phyloP scores from a whole-genome alignment of 2,329 filamentous ascomycete genomes.

The Mycosphaerella sp. region DNA sequence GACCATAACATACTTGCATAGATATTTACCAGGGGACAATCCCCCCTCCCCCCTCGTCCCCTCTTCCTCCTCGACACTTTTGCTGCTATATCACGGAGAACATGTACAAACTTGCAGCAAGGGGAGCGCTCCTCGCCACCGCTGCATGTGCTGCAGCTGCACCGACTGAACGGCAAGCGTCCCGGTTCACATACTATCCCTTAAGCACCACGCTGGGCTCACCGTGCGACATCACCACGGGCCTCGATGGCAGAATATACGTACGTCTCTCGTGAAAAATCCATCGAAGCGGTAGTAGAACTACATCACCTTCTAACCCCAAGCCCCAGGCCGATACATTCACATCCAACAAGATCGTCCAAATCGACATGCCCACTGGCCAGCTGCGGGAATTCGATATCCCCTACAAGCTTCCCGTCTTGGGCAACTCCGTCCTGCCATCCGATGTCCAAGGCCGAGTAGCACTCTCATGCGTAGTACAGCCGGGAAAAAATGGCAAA shows the following conservation, averaged over 20 bases:
- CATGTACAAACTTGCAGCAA: conserved; percentile 13
- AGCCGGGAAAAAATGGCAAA: conserved; percentile 22
- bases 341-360: conserved; percentile 24
- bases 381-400: conserved; percentile 20
- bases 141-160: conserved; percentile 7
- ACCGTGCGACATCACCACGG: conserved; percentile 20
- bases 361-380: conserved; percentile 16
- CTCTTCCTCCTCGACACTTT: neutral
- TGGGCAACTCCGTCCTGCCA: conserved; percentile 17
- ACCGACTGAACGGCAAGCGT: conserved; percentile 15
- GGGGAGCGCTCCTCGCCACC: conserved; percentile 11
- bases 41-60: too few relatives aligned
- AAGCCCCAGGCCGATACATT: conserved; percentile 20
- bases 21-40: too few relatives aligned
- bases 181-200: conserved; percentile 18
- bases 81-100: neutral
- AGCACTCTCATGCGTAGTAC: conserved; percentile 19
- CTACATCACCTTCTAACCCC: neutral
- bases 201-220: conserved; percentile 17
- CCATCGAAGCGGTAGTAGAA: too few relatives aligned
- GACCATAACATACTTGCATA: too few relatives aligned
- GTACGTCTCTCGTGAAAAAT: neutral
- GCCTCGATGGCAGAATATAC: conserved; percentile 19
- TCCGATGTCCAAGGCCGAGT: conserved; percentile 15
- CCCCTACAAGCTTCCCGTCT: conserved; percentile 19